Evolutionary conservation across 108 stramenopile species (phyloP).

Genomic region (Fistulifera pelliculosa): DNA sequence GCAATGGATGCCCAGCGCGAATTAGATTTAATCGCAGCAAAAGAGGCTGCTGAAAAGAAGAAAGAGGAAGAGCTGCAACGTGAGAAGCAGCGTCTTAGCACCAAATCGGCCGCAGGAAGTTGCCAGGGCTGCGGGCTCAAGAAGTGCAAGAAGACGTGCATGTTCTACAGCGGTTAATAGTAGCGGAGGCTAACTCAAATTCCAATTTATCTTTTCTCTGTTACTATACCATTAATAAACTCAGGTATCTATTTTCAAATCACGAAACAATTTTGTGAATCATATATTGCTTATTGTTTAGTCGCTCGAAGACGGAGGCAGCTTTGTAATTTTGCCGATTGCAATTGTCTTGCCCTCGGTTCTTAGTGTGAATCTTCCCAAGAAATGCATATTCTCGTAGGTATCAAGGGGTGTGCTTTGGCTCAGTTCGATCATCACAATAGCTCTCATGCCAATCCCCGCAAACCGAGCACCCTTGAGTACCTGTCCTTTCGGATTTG

Average conservation of each 20-base stretch:
- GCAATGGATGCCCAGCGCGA: constrained; percentile 89
- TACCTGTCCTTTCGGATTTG: constrained; percentile 66
- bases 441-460: constrained; percentile 67
- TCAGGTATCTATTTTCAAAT: not conserved
- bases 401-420: constrained; percentile 84
- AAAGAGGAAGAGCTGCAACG: constrained; percentile 54
- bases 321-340: constrained; percentile 94
- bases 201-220: too few species aligned
- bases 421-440: constrained; percentile 70
- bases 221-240: not conserved
- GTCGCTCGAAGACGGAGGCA: constrained; percentile 82
- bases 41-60: constrained; percentile 41
- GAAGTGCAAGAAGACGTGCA: constrained; percentile 81
- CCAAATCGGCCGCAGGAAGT: constrained; percentile 60
- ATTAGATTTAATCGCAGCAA: constrained; percentile 52
- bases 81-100: constrained; percentile 56
- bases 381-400: constrained; percentile 83
- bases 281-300: too few species aligned
- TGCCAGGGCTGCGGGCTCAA: constrained; percentile 86
- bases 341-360: constrained; percentile 99
- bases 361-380: constrained; percentile 97
- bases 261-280: not conserved
- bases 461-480: constrained; percentile 79
- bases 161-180: constrained; percentile 33
- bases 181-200: too few species aligned